Conservation (phyloP, 768 basidiomycete genomes). For the Kwoniella mangroviensis region DNA sequence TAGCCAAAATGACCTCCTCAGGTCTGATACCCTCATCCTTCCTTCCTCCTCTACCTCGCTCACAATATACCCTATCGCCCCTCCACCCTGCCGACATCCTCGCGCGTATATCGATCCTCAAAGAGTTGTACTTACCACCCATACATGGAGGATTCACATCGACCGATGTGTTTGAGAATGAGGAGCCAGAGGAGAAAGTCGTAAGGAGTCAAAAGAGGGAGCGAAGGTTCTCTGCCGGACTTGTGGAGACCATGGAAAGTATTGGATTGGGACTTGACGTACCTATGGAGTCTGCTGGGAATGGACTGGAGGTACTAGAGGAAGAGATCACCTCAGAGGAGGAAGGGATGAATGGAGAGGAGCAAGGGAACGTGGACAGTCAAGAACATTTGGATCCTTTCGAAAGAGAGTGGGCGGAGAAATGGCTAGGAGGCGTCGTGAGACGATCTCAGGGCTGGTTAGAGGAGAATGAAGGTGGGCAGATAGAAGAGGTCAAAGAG, state of each 20-base stretch:
- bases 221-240: constrained; percentile 26
- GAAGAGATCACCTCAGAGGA: constrained; percentile 8
- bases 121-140: constrained; percentile 48
- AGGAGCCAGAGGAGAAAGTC: constrained; percentile 6
- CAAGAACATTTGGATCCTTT: constrained; percentile 49
- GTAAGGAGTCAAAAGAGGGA: constrained; percentile 21
- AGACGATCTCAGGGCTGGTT: constrained; percentile 50
- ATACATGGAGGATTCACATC: constrained; percentile 47
- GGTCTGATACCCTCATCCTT: constrained; percentile 46
- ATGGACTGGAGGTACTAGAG: not conserved
- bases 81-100: constrained; percentile 32
- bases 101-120: constrained; percentile 40
- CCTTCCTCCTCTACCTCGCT: constrained; percentile 51
- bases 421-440: constrained; percentile 53
- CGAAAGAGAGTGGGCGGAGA: constrained; percentile 56
- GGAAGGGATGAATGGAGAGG: constrained; percentile 17
- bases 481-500: constrained; percentile 22
- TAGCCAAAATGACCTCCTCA: not conserved
- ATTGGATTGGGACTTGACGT: constrained; percentile 36
- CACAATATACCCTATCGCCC: constrained; percentile 42
- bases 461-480: constrained; percentile 38
- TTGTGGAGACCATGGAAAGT: constrained; percentile 33
- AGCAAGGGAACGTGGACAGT: constrained; percentile 16
- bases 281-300: not conserved
- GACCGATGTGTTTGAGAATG: constrained; percentile 25